phyloP scores from a whole-genome alignment of 176 grass and related monocot genomes.

The Phragmites australis region DNA sequence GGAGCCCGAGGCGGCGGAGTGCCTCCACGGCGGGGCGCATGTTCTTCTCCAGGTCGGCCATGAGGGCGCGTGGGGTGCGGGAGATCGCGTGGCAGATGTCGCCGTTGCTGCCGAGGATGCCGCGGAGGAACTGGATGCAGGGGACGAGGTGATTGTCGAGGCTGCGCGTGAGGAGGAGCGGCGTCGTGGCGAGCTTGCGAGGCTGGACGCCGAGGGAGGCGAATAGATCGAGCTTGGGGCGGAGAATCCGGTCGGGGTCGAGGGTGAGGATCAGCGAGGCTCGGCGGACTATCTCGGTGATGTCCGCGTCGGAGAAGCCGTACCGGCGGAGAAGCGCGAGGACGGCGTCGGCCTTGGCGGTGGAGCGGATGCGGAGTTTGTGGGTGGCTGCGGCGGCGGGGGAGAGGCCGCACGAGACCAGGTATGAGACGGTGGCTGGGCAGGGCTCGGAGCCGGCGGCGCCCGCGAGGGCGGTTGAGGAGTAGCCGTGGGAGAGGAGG shows the following conservation, averaged over 20 bases:
- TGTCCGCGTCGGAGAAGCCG: slow-evolving; percentile 43
- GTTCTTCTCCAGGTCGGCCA: not conserved
- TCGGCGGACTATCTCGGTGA: not conserved
- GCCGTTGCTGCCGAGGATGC: slow-evolving; percentile 26
- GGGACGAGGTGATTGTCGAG: slow-evolving; percentile 38
- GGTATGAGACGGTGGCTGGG: slow-evolving; percentile 28
- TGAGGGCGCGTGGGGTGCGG: not conserved
- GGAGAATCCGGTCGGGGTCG: slow-evolving; percentile 31
- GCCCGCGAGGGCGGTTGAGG: not conserved
- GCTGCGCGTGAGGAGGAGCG: slow-evolving; percentile 2
- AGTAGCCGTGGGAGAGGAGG: not conserved
- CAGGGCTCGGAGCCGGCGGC: not conserved
- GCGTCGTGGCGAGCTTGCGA: not conserved
- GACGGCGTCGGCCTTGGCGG: slow-evolving; percentile 21
- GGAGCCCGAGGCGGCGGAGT: slow-evolving; percentile 24
- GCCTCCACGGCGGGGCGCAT: slow-evolving; percentile 43
- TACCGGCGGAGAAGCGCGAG: slow-evolving; percentile 36
- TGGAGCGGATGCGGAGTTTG: slow-evolving; percentile 13
- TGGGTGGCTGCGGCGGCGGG: not conserved
- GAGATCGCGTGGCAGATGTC: not conserved
- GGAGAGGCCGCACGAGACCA: slow-evolving; percentile 39
- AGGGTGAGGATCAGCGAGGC: not conserved
- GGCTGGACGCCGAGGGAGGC: slow-evolving; percentile 27
- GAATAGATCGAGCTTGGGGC: slow-evolving; percentile 55
- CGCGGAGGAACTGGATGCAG: slow-evolving; percentile 35